Conservation (phyloP, 1,139 yeast genomes). For the Blastobotrys malaysiensis region DNA sequence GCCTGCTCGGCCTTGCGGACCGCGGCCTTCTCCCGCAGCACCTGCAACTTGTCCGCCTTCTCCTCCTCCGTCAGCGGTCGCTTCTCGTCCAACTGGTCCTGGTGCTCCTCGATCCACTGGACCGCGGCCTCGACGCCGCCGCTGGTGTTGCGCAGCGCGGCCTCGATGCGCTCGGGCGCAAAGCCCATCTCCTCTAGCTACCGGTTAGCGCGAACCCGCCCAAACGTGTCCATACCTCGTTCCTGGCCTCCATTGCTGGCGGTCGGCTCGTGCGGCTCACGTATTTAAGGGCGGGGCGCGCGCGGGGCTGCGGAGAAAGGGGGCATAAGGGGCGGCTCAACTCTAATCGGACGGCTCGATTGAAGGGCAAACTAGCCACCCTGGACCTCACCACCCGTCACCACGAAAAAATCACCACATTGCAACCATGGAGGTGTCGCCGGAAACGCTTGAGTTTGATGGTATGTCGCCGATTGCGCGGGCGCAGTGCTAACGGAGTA, state of each 20-base stretch:
- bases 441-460: constrained; percentile 59
- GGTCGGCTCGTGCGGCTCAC: background rate
- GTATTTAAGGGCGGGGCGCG: background rate
- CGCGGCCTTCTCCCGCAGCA: constrained; percentile 29
- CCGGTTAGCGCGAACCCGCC: background rate
- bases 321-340: background rate
- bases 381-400: constrained; percentile 1
- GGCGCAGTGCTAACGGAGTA: constrained; percentile 7
- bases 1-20: constrained; percentile 29
- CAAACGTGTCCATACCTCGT: background rate
- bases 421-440: constrained; percentile 54
- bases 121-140: constrained; percentile 30
- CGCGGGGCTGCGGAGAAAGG: background rate
- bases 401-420: constrained; percentile 12
- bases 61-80: constrained; percentile 29
- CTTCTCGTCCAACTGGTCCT: constrained; percentile 14
- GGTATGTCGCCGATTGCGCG: constrained; percentile 47
- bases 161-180: constrained; percentile 30
- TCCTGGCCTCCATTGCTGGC: constrained; percentile 3
- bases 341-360: background rate
- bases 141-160: constrained; percentile 29
- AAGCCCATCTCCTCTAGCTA: constrained; percentile 34
- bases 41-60: constrained; percentile 28
- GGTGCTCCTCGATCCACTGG: constrained; percentile 33
- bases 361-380: background rate